Conservation (phyloP, 768 basidiomycete genomes). For the Epithele typhae region DNA sequence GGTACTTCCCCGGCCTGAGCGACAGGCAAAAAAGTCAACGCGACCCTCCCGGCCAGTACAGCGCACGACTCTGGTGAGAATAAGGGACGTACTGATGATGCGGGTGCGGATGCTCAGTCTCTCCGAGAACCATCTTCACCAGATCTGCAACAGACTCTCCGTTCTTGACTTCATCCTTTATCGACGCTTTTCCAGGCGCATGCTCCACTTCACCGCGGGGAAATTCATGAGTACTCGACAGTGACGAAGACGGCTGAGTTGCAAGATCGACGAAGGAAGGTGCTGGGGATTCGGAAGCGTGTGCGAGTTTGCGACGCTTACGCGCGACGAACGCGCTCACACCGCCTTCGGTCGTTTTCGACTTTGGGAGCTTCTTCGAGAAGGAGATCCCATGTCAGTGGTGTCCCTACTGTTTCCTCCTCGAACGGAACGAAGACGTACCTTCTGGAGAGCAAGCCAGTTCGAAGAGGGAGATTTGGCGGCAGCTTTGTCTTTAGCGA, state of each 20-base stretch:
- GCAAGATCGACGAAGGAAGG: too few species aligned
- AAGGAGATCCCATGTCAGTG: neutral
- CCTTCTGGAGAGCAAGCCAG: slow-evolving; percentile 56
- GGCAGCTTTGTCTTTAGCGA: too few species aligned
- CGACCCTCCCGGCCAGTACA: neutral
- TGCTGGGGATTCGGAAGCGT: neutral
- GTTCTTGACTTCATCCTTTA: slow-evolving; percentile 31
- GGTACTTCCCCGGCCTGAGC: slow-evolving; percentile 54
- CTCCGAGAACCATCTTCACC: slow-evolving; percentile 51
- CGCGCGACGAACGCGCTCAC: slow-evolving; percentile 1
- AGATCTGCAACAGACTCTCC: slow-evolving; percentile 45
- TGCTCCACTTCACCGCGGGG: neutral
- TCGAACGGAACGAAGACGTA: slow-evolving; percentile 17
- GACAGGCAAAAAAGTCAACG: neutral
- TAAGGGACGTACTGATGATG: slow-evolving; percentile 41
- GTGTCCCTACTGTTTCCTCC: neutral
- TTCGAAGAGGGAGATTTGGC: slow-evolving; percentile 43
- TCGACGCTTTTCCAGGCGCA: neutral
- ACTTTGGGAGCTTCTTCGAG: slow-evolving; percentile 10
- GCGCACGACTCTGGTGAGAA: neutral
- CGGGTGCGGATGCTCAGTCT: slow-evolving; percentile 33
- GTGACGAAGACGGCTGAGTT: too few species aligned
- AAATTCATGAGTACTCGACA: slow-evolving; percentile 12
- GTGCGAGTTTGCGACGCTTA: slow-evolving; percentile 17
- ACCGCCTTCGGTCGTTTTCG: neutral